phyloP scores from a whole-genome alignment of 805 yeast genomes.

The Candida coquimbonensis region DNA sequence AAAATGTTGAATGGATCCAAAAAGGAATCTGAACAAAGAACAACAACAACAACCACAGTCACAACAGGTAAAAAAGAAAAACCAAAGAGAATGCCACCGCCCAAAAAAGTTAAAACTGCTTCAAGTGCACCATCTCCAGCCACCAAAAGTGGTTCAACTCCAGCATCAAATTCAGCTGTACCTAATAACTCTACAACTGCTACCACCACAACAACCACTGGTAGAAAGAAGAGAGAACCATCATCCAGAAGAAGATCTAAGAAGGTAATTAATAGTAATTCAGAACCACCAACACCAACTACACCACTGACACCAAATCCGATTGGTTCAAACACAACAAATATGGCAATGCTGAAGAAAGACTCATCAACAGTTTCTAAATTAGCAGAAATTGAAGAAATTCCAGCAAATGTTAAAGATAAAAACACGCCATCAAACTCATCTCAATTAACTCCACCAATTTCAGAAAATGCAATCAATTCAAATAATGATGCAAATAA shows the following conservation, averaged over 20 bases:
- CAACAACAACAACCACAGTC: conserved; percentile 6
- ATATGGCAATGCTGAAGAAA: conserved; percentile 4
- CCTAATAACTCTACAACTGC: neutral
- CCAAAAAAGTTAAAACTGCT: conserved; percentile 12
- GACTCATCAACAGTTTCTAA: conserved; percentile 11
- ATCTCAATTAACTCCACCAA: conserved; percentile 23
- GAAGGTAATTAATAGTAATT: conserved; percentile 13
- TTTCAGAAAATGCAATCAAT: conserved; percentile 22
- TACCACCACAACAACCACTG: neutral
- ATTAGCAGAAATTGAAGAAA: conserved; percentile 9
- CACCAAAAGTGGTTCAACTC: neutral
- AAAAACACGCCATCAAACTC: conserved; percentile 15
- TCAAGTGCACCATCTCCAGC: conserved; percentile 11
- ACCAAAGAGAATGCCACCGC: conserved; percentile 20
- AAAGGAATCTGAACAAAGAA: conserved; percentile 16
- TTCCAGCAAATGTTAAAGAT: neutral
- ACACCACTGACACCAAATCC: conserved; percentile 32
- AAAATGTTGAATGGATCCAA: conserved; percentile 52
- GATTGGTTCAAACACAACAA: conserved; percentile 3
- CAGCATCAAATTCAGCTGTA: conserved; percentile 1
- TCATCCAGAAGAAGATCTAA: conserved; percentile 13
- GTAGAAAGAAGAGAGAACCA: conserved; percentile 20
- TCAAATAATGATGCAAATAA: conserved; percentile 2
- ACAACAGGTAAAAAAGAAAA: conserved; percentile 6
- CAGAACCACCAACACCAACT: conserved; percentile 37